Evolutionary conservation across 345 rosid species (phyloP).

Genomic region (Acer campestre): DNA sequence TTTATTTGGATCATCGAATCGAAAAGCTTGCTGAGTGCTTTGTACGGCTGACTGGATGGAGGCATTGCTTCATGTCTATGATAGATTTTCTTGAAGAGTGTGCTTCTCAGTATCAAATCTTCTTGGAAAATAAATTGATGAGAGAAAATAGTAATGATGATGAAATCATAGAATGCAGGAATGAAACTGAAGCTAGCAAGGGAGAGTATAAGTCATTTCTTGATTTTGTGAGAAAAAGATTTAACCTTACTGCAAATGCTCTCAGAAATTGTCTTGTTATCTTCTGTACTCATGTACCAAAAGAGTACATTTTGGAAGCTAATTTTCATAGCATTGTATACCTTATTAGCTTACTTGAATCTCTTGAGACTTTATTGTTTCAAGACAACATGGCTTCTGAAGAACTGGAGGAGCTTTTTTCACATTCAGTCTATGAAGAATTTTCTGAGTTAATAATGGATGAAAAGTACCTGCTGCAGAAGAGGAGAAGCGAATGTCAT

Average conservation of each 20-base stretch:
- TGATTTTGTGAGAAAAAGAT: constrained; percentile 27
- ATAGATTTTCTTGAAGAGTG: constrained; percentile 33
- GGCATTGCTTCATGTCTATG: constrained; percentile 24
- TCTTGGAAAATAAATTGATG: constrained; percentile 27
- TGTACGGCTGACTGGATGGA: constrained; percentile 30
- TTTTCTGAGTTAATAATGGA: background rate
- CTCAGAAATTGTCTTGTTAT: constrained; percentile 26
- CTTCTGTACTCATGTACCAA: constrained; percentile 39
- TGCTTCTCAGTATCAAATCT: constrained; percentile 25
- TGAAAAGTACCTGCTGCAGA: background rate
- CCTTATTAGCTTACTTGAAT: constrained; percentile 27
- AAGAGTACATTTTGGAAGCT: constrained; percentile 21
- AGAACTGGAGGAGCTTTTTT: constrained; percentile 28
- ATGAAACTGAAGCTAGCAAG: background rate
- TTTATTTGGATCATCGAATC: constrained; percentile 49
- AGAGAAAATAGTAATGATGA: constrained; percentile 10
- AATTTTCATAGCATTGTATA: constrained; percentile 11
- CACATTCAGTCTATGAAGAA: constrained; percentile 6
- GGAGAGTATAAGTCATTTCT: constrained; percentile 31
- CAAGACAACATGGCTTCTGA: constrained; percentile 23
- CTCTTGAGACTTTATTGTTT: constrained; percentile 25
- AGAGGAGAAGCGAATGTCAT: constrained; percentile 34
- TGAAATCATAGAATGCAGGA: constrained; percentile 6
- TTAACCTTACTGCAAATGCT: background rate
- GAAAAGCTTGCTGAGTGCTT: constrained; percentile 31